Conservation (phyloP, 768 basidiomycete species). For the Infundibulicybe gibba region DNA sequence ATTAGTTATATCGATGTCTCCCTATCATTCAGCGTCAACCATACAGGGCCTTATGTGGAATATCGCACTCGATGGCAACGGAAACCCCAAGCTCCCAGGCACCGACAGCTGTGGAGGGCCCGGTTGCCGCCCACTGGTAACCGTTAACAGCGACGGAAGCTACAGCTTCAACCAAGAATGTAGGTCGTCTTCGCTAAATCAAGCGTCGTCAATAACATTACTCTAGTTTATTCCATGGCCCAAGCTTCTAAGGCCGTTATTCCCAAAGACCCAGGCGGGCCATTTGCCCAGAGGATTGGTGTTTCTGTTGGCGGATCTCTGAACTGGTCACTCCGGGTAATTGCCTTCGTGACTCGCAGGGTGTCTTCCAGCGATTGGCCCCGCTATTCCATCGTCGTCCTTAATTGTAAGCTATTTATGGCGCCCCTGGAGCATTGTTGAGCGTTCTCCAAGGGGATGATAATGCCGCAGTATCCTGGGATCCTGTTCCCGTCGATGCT, state of each 20-base stretch:
- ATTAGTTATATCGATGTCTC: not conserved
- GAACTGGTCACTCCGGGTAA: conserved; percentile 58
- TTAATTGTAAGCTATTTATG: conserved; percentile 50
- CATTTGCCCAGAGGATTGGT: conserved; percentile 66
- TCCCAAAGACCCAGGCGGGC: conserved; percentile 64
- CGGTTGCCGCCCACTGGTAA: conserved; percentile 65
- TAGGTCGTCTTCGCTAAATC: conserved; percentile 24
- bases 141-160: conserved; percentile 59
- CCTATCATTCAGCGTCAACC: conserved; percentile 9
- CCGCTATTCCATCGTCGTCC: conserved; percentile 68
- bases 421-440: not conserved
- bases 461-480: conserved; percentile 42
- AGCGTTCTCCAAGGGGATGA: conserved; percentile 38
- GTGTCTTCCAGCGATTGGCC: conserved; percentile 50
- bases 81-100: conserved; percentile 63
- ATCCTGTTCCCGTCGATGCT: conserved; percentile 47
- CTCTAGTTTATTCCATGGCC: conserved; percentile 64
- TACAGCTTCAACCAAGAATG: conserved; percentile 75
- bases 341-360: conserved; percentile 62
- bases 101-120: conserved; percentile 56
- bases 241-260: conserved; percentile 72
- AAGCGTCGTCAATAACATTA: not conserved
- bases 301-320: conserved; percentile 55
- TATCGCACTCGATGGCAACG: conserved; percentile 58
- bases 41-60: conserved; percentile 62